Base-by-base conservation (phyloP, 1,284 basidiomycete species). In the Cutaneotrichosporon arboriforme region DNA sequence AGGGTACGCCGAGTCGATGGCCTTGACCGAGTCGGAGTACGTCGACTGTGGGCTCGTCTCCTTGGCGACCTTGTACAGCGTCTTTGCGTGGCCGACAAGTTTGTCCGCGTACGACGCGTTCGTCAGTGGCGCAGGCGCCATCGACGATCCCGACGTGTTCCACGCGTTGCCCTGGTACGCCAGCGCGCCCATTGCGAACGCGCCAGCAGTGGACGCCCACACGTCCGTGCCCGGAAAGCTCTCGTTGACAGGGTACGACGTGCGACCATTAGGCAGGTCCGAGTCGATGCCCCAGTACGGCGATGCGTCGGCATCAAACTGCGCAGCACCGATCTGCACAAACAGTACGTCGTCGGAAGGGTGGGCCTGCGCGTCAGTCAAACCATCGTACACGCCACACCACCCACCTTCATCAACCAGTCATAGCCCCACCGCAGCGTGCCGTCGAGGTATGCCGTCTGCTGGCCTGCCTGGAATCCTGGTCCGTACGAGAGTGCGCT, bases 391-490 rank as follows among this genome's bases (percentile, higher is more conserved):
- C 35, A 5, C 8, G 4, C 5, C 13, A 3, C 31, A 31, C 34
- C 17, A 61, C 76, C 60, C 55, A 86, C 88, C 77, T 88, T 90
- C 47, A 91, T 87, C 42, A 94, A 76, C 89, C 90, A 96, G 73
- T 91, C 87, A 43, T 90, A 81, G 23, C 90, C 87, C 87, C 88
- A 93, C 54, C 91, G 83, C 43, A 92, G 73, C 77, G 86, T 89
- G 55, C 83, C 81, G 65, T 94, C 91, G 20, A 94, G 82, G 70
- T 94, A 94, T 2, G 84, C 81, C 1, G 90, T 90, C 73, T 94
- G 91, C 50, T 86, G 86, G 42, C 87, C 82, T 41, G 83, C 62
- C 55, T 89, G 87, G 68, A 90, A 94, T 4, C 87, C 91, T 82
- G 58, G 77, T 44, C 91, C 91, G 64, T 81, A 87, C 61, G 88